Percentiles rank a stretch among this genome's conserved stretches.
Conservation (phyloP, 345 rosid genomes). For the Heritiera fomes region DNA sequence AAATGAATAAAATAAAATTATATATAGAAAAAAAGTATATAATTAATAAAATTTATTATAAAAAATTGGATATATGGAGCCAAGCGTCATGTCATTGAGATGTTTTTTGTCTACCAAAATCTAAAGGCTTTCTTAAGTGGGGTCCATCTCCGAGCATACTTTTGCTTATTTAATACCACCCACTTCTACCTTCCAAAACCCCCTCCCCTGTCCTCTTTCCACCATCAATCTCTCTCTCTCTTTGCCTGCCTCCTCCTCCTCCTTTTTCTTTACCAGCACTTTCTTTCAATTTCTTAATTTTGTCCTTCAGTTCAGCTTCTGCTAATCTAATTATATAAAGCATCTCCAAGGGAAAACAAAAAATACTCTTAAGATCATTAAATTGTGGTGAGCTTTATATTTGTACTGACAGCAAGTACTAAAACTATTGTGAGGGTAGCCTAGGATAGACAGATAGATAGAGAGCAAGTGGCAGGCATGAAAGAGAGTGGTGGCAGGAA, state of each 20-base stretch:
- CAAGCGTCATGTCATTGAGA: conserved; percentile 21
- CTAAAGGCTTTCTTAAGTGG: conserved; percentile 11
- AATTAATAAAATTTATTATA: neutral
- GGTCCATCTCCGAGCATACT: conserved; percentile 15
- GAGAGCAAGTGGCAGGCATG: conserved; percentile 22
- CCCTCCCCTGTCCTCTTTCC: neutral
- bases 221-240: conserved; percentile 1
- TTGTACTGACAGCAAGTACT: neutral
- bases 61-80: neutral
- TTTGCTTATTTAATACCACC: conserved; percentile 31
- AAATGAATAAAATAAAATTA: neutral
- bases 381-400: neutral
- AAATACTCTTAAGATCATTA: neutral
- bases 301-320: neutral
- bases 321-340: neutral
- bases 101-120: conserved; percentile 27
- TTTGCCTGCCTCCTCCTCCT: neutral
- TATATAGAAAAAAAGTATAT: neutral
- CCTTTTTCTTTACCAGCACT: conserved; percentile 9
- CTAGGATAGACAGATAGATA: conserved; percentile 13
- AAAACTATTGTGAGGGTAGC: neutral
- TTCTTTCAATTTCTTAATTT: neutral
- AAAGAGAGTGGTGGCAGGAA: conserved; percentile 73
- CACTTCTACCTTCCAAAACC: conserved; percentile 18
- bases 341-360: conserved; percentile 36